Evolutionary conservation across 345 rosid species (phyloP), one percentile per base, ranked within the genome.

Genomic region (Barbarea vulgaris): DNA sequence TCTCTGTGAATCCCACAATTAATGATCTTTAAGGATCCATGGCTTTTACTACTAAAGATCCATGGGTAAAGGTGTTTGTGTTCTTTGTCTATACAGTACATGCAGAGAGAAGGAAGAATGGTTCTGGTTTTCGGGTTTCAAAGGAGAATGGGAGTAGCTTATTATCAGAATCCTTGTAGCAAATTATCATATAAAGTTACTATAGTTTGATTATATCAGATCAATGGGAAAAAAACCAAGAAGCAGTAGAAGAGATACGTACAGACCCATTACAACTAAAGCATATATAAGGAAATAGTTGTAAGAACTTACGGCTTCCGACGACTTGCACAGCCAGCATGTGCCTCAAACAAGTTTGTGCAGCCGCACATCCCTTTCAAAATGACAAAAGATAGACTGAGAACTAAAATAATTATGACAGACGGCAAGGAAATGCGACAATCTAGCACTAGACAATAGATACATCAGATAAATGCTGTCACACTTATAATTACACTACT

Each of bases 291-390:
- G 21, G 44, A 63, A 24, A 71, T 27, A 28, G 27, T 9, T 55
- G 52, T 37, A 33, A 54, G n/a, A 57, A 84, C 97, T 91, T 83
- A 94, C 98, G 97, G 97, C 67, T 91, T 91, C 69, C 97, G 88
- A 56, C 98, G 96, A 56, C 83, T 72, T 52, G 96, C 88, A 84
- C 83, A 91, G 73, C 98, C 98, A 78, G 98, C 98, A 90, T 94
- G 98, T 75, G 96, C 89, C 87, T 94, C 98, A 82, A 37, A 90
- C 97, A 75, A 88, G 76, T 73, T 87, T 94, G 74, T 94, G 98
- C 84, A 88, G 77, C 75, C 97, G 85, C 79, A 85, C 62, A 81
- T 94, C 98, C 88, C 97, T 94, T 61, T 58, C 27, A 75, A 70
- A 73, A 76, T n/a, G 17, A 19, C 31, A 73, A 31, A 44, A 69